These are phyloP conservation scores for Xylariales sp. DNA, from an alignment of 2,329 filamentous ascomycete species.

Conservation along the genomic window DNA sequence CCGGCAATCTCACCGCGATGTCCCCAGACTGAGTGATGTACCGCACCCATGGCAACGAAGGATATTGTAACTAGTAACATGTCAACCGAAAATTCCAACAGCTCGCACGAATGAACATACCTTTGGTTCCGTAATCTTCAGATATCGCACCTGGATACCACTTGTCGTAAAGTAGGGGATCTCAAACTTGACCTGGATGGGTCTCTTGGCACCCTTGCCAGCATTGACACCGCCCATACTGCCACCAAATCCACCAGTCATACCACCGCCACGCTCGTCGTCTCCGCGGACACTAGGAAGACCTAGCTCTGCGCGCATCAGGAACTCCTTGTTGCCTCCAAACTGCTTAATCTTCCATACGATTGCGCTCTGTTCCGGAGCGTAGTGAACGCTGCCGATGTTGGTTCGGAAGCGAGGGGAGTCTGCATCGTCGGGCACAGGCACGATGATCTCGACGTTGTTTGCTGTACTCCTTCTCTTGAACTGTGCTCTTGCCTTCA, in stretches of 20 bases:
- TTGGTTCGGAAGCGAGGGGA: constrained; percentile 95
- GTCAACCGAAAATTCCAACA: background rate
- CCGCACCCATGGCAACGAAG: constrained; percentile 92
- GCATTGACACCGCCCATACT: constrained; percentile 90
- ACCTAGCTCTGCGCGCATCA: constrained; percentile 96
- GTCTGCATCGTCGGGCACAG: constrained; percentile 95
- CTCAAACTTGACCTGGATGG: constrained; percentile 99
- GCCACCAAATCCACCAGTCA: constrained; percentile 95
- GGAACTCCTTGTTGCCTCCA: constrained; percentile 94
- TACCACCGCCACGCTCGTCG: constrained; percentile 90
- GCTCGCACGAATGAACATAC: too few relatives aligned
- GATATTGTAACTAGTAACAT: constrained; percentile 78
- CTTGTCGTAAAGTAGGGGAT: constrained; percentile 99
- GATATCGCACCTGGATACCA: constrained; percentile 94
- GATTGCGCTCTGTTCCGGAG: constrained; percentile 93
- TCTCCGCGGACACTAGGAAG: constrained; percentile 91
- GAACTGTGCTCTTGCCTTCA: constrained; percentile 97
- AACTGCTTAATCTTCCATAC: constrained; percentile 99
- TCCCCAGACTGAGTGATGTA: constrained; percentile 99
- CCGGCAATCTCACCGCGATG: constrained; percentile 91
- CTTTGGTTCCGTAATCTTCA: constrained; percentile 99
- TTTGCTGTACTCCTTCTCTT: constrained; percentile 96
- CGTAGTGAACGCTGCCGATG: constrained; percentile 95
- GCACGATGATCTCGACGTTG: constrained; percentile 97
- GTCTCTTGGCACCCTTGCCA: constrained; percentile 83